Percentiles rank a stretch among this genome's conserved stretches.
Conservation (phyloP, 2,329 filamentous ascomycete species). For the Cercospora citrullina region DNA sequence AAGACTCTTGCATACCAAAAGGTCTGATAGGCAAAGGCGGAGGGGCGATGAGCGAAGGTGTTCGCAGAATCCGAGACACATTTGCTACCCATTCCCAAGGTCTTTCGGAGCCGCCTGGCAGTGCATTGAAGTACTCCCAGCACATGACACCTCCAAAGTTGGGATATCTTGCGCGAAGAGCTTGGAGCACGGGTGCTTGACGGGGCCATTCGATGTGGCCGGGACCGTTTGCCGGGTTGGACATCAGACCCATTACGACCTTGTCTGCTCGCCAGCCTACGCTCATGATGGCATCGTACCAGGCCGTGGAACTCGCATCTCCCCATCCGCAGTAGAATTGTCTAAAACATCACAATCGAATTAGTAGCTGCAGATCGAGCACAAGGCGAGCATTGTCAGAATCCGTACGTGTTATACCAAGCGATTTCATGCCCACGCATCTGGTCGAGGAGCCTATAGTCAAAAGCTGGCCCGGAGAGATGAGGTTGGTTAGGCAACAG, state of each 20-base stretch:
- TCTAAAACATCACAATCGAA: slow-evolving; percentile 38
- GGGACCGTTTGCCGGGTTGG: slow-evolving; percentile 67
- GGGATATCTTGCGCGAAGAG: slow-evolving; percentile 61
- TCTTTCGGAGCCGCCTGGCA: slow-evolving; percentile 60
- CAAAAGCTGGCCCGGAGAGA: slow-evolving; percentile 69
- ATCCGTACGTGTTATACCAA: slow-evolving; percentile 68
- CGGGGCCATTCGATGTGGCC: slow-evolving; percentile 60
- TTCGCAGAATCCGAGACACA: slow-evolving; percentile 55
- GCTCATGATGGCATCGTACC: slow-evolving; percentile 56
- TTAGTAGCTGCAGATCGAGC: neutral
- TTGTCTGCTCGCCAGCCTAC: slow-evolving; percentile 71
- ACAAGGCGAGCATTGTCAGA: neutral
- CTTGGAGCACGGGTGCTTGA: slow-evolving; percentile 58
- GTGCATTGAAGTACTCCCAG: slow-evolving; percentile 91
- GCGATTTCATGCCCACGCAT: slow-evolving; percentile 65
- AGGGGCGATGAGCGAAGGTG: slow-evolving; percentile 31
- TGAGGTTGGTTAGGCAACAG: slow-evolving; percentile 59
- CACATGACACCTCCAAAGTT: slow-evolving; percentile 86
- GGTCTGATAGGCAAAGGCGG: slow-evolving; percentile 37
- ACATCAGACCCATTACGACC: slow-evolving; percentile 78
- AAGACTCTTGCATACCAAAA: slow-evolving; percentile 33
- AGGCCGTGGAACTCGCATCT: slow-evolving; percentile 55
- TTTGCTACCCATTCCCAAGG: slow-evolving; percentile 78
- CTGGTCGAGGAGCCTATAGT: slow-evolving; percentile 72
- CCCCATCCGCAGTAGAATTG: slow-evolving; percentile 96